phyloP scores from a whole-genome alignment of 176 grass and related monocot species.

The Musa itinerans region DNA sequence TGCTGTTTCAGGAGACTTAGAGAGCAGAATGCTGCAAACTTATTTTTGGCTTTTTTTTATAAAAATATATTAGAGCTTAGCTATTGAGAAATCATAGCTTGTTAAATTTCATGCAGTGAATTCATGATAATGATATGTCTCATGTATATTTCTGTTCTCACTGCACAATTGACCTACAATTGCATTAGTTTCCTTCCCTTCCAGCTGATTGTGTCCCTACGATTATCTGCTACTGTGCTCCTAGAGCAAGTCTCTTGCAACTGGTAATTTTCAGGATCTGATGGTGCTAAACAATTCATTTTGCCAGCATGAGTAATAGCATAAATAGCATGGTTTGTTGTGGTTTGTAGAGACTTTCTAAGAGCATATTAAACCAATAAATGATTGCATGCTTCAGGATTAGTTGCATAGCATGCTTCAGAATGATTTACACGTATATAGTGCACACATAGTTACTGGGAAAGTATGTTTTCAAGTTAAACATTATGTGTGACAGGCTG shows the following conservation, averaged over 20 bases:
- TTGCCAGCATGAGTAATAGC: background rate
- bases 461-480: background rate
- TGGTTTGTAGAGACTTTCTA: slow-evolving; percentile 37
- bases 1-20: too few relatives aligned
- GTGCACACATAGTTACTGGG: background rate
- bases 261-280: background rate
- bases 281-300: background rate
- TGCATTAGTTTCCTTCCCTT: background rate
- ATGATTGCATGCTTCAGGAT: background rate
- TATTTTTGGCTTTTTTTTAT: too few relatives aligned
- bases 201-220: too few relatives aligned
- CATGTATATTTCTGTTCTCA: background rate
- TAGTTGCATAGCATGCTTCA: background rate
- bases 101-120: too few relatives aligned
- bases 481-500: slow-evolving; percentile 35
- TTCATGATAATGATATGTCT: too few relatives aligned
- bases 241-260: background rate
- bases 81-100: too few relatives aligned
- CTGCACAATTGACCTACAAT: background rate
- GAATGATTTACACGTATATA: background rate
- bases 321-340: background rate
- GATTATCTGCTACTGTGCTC: background rate
- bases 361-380: slow-evolving; percentile 59
- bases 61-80: too few relatives aligned
- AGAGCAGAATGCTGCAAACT: too few relatives aligned